These are phyloP conservation scores for Chalciporus piperatoides DNA, from an alignment of 1,284 basidiomycete genomes.

Conservation along the genomic window DNA sequence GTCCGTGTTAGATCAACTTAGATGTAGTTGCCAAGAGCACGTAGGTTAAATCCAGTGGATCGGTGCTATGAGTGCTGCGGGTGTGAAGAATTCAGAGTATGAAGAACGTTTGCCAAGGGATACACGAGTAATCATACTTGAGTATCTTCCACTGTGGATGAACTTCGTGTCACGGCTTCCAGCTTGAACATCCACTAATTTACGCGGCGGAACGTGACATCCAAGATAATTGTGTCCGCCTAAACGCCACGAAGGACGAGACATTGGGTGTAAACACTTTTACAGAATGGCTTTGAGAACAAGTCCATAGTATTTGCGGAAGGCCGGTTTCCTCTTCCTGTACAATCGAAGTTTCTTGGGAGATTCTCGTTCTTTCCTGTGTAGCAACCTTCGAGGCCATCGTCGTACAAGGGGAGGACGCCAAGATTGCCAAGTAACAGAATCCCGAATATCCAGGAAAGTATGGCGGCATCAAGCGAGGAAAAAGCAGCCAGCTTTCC, in stretches of 20 bases:
- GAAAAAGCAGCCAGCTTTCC: not conserved
- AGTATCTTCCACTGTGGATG: not conserved
- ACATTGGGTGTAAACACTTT: not conserved
- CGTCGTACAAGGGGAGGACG: not conserved
- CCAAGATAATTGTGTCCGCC: conserved; percentile 13
- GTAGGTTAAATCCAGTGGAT: conserved; percentile 2
- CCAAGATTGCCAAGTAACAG: conserved; percentile 3
- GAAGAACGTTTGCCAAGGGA: conserved; percentile 1
- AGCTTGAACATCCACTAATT: not conserved
- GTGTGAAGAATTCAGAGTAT: not conserved
- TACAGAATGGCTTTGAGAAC: not conserved
- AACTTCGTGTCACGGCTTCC: too few species aligned
- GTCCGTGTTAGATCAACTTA: not conserved
- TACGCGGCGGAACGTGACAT: conserved; percentile 1
- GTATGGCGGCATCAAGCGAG: not conserved
- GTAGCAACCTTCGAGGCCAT: not conserved
- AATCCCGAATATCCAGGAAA: not conserved
- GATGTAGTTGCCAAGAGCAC: conserved; percentile 11
- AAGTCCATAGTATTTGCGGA: conserved; percentile 7
- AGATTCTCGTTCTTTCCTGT: conserved; percentile 4
- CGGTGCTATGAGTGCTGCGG: not conserved
- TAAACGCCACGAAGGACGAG: conserved; percentile 19
- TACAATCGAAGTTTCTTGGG: not conserved
- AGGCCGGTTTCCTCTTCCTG: not conserved
- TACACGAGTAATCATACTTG: not conserved